These are phyloP conservation scores for Debaryomyces subglobosus DNA, from an alignment of 1,139 yeast genomes.

Conservation along the genomic window DNA sequence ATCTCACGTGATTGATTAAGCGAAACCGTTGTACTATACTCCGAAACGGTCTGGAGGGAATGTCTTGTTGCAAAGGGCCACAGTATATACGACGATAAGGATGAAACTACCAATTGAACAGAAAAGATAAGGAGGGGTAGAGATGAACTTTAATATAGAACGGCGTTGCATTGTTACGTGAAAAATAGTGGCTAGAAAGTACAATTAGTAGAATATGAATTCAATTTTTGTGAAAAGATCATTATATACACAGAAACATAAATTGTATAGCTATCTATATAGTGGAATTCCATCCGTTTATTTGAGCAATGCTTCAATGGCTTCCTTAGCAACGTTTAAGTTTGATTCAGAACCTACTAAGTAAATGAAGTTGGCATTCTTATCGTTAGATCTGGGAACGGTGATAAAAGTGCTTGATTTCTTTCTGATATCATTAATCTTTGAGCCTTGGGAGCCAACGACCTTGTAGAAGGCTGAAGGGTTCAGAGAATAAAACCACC, in stretches of 20 bases:
- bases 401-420: conserved; percentile 60
- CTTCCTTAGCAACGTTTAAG: conserved; percentile 31
- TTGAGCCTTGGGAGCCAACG: conserved; percentile 78
- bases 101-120: not conserved
- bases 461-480: conserved; percentile 54
- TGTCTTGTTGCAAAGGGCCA: not conserved
- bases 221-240: not conserved
- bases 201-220: not conserved
- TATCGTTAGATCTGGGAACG: conserved; percentile 64
- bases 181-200: not conserved
- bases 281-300: not conserved
- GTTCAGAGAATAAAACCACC: conserved; percentile 42
- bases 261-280: not conserved
- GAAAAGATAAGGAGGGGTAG: not conserved
- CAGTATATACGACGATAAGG: not conserved
- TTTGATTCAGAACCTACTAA: conserved; percentile 38
- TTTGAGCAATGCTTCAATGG: conserved; percentile 24
- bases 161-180: not conserved
- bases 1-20: not conserved
- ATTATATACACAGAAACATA: not conserved
- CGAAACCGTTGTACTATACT: not conserved
- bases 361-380: conserved; percentile 32
- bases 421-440: conserved; percentile 63
- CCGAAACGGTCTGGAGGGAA: not conserved
- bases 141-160: not conserved